phyloP scores from a whole-genome alignment of 495 filamentous ascomycete genomes.

The Choiromyces venosus region DNA sequence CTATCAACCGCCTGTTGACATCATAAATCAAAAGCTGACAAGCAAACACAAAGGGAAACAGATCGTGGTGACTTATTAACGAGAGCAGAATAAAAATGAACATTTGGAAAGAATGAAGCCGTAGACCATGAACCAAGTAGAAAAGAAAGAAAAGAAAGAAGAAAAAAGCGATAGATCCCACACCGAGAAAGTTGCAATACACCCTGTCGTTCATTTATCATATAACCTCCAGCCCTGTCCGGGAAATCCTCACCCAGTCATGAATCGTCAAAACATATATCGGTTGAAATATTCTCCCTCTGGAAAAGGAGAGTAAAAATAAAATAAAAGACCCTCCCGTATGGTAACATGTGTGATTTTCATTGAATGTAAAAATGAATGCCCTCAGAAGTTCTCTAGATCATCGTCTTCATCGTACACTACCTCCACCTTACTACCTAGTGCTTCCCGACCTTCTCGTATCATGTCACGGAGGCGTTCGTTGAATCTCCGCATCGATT shows the following conservation, averaged over 20 bases:
- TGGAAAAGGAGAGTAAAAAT: not conserved
- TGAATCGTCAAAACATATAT: conserved; percentile 1
- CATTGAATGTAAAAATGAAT: not conserved
- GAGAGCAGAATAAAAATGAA: not conserved
- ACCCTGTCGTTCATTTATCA: not conserved
- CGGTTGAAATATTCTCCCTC: not conserved
- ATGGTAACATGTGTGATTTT: not conserved
- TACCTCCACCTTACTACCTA: conserved; percentile 67
- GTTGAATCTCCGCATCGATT: conserved; percentile 70
- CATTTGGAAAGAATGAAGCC: not conserved
- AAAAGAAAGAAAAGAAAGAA: no score
- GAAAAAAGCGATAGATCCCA: not conserved
- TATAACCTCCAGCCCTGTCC: not conserved
- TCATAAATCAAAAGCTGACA: not conserved
- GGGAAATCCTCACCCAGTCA: not conserved
- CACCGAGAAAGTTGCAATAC: not conserved
- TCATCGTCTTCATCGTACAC: conserved; percentile 50
- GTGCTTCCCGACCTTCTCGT: conserved; percentile 76
- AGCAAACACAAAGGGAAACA: not conserved
- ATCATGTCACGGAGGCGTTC: conserved; percentile 77
- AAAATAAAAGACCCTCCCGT: not conserved
- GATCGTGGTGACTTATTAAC: not conserved
- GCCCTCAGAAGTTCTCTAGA: conserved; percentile 29
- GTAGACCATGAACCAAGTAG: not conserved
- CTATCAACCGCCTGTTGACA: not conserved